A percentile compares a stretch with the other conserved stretches of the same genome.
Conservation (phyloP, 176 grass and related monocot genomes). For the Rhipidocladum racemiflorum region DNA sequence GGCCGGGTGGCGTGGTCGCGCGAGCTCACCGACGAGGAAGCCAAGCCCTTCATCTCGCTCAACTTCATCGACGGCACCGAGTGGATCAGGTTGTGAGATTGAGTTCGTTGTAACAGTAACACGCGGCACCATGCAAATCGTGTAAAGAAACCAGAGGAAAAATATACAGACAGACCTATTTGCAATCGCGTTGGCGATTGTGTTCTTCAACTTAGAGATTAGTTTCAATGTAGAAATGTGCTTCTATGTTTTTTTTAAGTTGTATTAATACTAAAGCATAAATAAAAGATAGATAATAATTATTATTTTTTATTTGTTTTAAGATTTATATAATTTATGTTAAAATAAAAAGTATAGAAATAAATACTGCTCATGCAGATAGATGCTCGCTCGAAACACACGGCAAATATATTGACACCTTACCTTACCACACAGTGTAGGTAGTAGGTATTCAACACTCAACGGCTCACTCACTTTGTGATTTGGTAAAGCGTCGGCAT, state of each 20-base stretch:
- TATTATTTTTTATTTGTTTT: too few relatives aligned
- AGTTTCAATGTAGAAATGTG: too few relatives aligned
- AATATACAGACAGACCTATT: slow-evolving; percentile 23
- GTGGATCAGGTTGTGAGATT: slow-evolving; percentile 58
- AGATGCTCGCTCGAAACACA: neutral
- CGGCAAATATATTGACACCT: neutral
- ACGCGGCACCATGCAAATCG: neutral
- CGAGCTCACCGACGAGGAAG: slow-evolving; percentile 93
- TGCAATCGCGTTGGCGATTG: neutral
- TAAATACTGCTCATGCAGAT: too few relatives aligned
- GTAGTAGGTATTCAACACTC: too few relatives aligned
- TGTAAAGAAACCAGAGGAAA: slow-evolving; percentile 17
- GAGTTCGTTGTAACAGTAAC: neutral
- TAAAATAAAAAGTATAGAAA: too few relatives aligned
- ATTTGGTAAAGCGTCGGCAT: neutral
- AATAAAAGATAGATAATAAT: too few relatives aligned
- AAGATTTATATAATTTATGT: too few relatives aligned
- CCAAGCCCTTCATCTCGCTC: slow-evolving; percentile 77
- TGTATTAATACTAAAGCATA: too few relatives aligned
- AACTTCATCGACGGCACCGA: slow-evolving; percentile 75
- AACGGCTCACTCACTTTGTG: too few relatives aligned
- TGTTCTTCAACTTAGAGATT: neutral
- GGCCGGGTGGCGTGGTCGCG: slow-evolving; percentile 77
- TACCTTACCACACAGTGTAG: neutral
- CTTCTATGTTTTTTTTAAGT: too few relatives aligned